A percentile compares a stretch with the other conserved stretches of the same genome.
Evolutionary conservation across 345 rosid genomes (phyloP).

Genomic region (Fremontodendron californicum): DNA sequence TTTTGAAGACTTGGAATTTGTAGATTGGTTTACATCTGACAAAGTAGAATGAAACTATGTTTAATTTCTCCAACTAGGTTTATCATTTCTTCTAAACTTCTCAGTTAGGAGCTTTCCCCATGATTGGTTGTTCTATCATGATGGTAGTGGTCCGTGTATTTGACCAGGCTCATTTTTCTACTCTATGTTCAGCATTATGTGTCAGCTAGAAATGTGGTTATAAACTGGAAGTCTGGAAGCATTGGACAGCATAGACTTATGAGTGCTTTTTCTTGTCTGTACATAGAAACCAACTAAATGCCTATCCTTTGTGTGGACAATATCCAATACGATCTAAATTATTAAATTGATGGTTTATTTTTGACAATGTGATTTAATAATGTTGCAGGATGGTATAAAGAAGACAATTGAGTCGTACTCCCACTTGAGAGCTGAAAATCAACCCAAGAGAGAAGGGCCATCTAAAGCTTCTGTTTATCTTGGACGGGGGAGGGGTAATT

Average conservation of each 20-base stretch:
- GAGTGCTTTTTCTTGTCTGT: not conserved
- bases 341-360: not conserved
- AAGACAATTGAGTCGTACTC: conserved; percentile 78
- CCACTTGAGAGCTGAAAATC: conserved; percentile 58
- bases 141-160: not conserved
- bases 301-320: not conserved
- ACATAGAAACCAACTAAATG: not conserved
- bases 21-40: not conserved
- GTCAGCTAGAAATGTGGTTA: too few relatives aligned
- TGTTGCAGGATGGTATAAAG: conserved; percentile 71
- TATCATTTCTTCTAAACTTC: not conserved
- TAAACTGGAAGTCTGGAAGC: too few relatives aligned
- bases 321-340: not conserved
- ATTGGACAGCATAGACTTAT: conserved; percentile 10
- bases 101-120: not conserved
- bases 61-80: conserved; percentile 5
- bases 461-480: conserved; percentile 73
- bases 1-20: not conserved
- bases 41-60: not conserved
- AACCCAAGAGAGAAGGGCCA: conserved; percentile 64
- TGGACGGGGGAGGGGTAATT: conserved; percentile 77
- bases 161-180: not conserved
- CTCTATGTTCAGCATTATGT: not conserved
- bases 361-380: conserved; percentile 16
- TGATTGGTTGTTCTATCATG: conserved; percentile 1